Evolutionary conservation across 768 basidiomycete species (phyloP).

Genomic region (Amanita subjunquillea): DNA sequence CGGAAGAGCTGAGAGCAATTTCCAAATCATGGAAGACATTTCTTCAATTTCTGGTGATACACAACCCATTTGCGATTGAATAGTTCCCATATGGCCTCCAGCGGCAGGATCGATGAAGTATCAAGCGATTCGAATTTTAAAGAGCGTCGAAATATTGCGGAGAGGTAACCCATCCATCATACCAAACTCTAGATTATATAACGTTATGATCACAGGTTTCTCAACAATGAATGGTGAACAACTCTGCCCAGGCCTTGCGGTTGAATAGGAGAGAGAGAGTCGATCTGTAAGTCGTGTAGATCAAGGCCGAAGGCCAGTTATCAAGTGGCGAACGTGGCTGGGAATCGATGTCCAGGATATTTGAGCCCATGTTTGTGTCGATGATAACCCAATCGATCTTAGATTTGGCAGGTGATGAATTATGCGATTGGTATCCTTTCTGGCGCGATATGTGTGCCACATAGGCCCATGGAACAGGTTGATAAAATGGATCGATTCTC

Average conservation of each 20-base stretch:
- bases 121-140: not conserved
- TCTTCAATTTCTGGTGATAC: not conserved
- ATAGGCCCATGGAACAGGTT: not conserved
- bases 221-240: not conserved
- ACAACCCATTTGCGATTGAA: not conserved
- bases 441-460: not conserved
- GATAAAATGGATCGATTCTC: not conserved
- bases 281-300: not conserved
- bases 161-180: not conserved
- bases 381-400: not conserved
- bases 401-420: not conserved
- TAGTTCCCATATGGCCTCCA: not conserved
- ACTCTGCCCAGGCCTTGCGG: not conserved
- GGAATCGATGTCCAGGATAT: not conserved
- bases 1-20: not conserved
- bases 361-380: not conserved
- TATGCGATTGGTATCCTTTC: not conserved
- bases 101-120: not conserved
- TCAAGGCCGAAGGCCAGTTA: not conserved
- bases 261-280: not conserved
- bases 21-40: not conserved
- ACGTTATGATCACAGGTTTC: not conserved
- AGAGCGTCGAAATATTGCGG: not conserved
- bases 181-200: not conserved
- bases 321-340: not conserved